Evolutionary conservation across 2,329 filamentous ascomycete species (phyloP).

Genomic region (Daldinia sp.): DNA sequence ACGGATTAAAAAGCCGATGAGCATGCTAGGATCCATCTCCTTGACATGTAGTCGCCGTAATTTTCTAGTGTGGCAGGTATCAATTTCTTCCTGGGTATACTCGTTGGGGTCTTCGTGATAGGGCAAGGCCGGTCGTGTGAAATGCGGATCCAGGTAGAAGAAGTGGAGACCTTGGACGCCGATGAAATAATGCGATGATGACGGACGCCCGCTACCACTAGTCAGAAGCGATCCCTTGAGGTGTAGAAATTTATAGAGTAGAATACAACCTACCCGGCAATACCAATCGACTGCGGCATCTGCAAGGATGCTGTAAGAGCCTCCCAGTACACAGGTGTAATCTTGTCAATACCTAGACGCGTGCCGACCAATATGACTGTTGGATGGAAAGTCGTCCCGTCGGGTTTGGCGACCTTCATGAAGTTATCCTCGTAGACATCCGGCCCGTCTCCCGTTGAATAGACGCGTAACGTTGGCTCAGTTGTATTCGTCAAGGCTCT

Average conservation of each 20-base stretch:
- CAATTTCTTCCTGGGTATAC: constrained; percentile 79
- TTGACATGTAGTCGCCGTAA: constrained; percentile 84
- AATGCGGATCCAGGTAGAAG: constrained; percentile 96
- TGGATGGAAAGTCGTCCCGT: constrained; percentile 76
- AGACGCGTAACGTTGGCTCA: constrained; percentile 78
- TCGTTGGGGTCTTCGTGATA: constrained; percentile 67
- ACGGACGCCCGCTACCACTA: constrained; percentile 81
- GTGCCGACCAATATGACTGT: constrained; percentile 92
- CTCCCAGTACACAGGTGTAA: constrained; percentile 95
- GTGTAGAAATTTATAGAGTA: background rate
- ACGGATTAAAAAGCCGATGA: constrained; percentile 90
- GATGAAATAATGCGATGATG: constrained; percentile 79
- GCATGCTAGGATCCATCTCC: constrained; percentile 98
- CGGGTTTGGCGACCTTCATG: constrained; percentile 78
- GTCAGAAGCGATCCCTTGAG: constrained; percentile 25
- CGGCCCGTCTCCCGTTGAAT: constrained; percentile 88
- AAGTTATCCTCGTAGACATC: constrained; percentile 95
- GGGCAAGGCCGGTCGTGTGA: constrained; percentile 80
- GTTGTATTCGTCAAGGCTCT: constrained; percentile 81
- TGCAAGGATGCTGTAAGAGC: constrained; percentile 87
- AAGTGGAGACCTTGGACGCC: constrained; percentile 77
- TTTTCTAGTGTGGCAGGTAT: constrained; percentile 87
- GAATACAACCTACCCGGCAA: constrained; percentile 78
- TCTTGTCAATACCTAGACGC: constrained; percentile 90
- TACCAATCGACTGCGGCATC: constrained; percentile 93